Evolutionary conservation across 805 yeast species (phyloP).

Genomic region (Groenewaldozyma tartarivorans): DNA sequence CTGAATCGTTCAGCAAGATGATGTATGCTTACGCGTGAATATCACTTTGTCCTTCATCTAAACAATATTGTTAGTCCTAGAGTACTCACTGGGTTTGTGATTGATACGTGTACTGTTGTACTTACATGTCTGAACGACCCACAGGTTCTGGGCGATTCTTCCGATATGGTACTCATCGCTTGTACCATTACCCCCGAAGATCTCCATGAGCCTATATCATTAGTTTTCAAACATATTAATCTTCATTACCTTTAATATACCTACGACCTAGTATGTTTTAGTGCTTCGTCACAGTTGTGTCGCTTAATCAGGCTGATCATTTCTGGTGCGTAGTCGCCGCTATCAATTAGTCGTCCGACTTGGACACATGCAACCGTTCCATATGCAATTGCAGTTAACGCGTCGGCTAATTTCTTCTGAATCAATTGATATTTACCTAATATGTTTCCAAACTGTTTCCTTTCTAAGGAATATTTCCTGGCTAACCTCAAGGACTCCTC

Average conservation of each 20-base stretch:
- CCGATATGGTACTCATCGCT: slow-evolving; percentile 36
- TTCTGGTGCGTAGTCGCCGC: slow-evolving; percentile 30
- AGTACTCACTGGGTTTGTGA: too few relatives aligned
- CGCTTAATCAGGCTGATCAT: slow-evolving; percentile 36
- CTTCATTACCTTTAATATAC: slow-evolving; percentile 1
- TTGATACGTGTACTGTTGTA: too few relatives aligned
- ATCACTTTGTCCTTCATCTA: slow-evolving; percentile 35
- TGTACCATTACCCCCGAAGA: slow-evolving; percentile 38
- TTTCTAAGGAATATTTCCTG: slow-evolving; percentile 30
- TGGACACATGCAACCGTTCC: slow-evolving; percentile 33
- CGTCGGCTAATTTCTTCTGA: slow-evolving; percentile 35
- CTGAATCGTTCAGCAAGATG: too few relatives aligned
- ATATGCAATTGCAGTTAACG: slow-evolving; percentile 32
- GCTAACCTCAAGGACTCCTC: slow-evolving; percentile 31
- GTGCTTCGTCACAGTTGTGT: slow-evolving; percentile 35
- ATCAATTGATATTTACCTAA: slow-evolving; percentile 33
- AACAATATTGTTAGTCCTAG: slow-evolving; percentile 5
- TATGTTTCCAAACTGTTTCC: slow-evolving; percentile 33
- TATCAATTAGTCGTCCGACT: slow-evolving; percentile 34
- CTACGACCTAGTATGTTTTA: slow-evolving; percentile 26
- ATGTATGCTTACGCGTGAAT: too few relatives aligned
- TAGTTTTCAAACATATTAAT: background rate
- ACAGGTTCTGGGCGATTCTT: slow-evolving; percentile 33
- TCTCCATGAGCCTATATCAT: slow-evolving; percentile 28
- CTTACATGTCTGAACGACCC: slow-evolving; percentile 35